Evolutionary conservation across 306 rosid species (phyloP), one percentile per base, ranked within the genome.

Genomic region (Acmispon strigosus): DNA sequence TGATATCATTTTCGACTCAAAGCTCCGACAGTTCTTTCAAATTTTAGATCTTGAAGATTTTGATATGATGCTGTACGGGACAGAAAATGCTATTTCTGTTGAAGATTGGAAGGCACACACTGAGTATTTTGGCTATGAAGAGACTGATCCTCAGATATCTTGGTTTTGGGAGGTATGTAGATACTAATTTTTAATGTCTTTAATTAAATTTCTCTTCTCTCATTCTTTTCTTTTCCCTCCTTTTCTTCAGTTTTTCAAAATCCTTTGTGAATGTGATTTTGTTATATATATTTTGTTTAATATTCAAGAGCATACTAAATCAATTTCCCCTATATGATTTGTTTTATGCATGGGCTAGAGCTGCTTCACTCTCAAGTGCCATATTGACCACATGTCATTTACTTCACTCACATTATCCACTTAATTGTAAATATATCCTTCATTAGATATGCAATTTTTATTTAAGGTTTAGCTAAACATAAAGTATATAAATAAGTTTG

Each of bases 91-190:
- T 62, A 79, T 90, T 61, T 80, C 85, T 63, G 81, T 94, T 78
- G 92, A 81, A 62, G 98, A 94, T 78, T 94, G 98, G 98, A 90
- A 84, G 84, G 87, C 88, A 15, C 89, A 90, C 62, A 90, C 97
- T 0, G 87, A 84, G 59, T 90, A 90, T 76, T 77, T 73, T 59
- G 97, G 92, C 82, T 94, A 84, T 84, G 75, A 80, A 70, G 96
- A 89, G 81, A 83, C 70, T 16, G 98, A 94, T 78, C 20, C 57
- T 77, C 95, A 89, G 55, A 90, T 94, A 72, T 73, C 70, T 42
- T 93, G 98, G 98, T 93, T 93, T 84, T 93, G 97, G 97, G 80
- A 90, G 96, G 98, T 88, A 79, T 14, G 79, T 76, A 22, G 16
- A 36, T 74, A 76, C 67, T 70, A 24, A n/a, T 49, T 69, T 48